Base-by-base conservation (phyloP, 1,284 basidiomycete genomes). In the Tylopilus orsonianus region DNA sequence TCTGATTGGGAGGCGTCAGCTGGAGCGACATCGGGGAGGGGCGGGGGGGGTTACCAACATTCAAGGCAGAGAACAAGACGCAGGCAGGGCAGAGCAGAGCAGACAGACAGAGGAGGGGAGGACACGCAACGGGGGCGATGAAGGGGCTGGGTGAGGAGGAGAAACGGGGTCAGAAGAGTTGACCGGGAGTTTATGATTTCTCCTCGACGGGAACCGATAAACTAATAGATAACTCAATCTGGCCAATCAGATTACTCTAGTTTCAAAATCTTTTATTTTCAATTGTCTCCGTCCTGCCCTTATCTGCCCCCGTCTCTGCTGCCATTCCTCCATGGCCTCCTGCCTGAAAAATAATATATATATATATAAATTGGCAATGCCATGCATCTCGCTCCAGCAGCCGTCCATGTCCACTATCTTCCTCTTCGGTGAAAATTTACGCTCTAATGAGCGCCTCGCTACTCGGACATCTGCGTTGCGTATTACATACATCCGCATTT, bases 201-300 rank as follows among this genome's bases (percentile, higher is more conserved):
- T 67, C 53, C 49, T 61, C 45, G 57, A 65, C 56, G 62, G 62
- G 61, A 64, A 63, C 62, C 60, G 61, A 70, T 63, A 66, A 65
- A 63, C 58, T 58, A 67, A 65, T 59, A 69, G 64, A 68, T 69
- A 66, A 64, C 67, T 53, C 56, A 67, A 66, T 56, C 55, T 44
- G 53, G 53, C 68, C 70, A 70, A 70, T 71, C 70, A 70, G 66
- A 62, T 60, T 58, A 58, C 55, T 55, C 16, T 27, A 44, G 56
- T 71, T 70, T 59, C 54, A 52, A 55, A 58, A 57, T 46, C 41
- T 20, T 35, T 9, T 30, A 61, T 56, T 57, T 54, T 41, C 44
- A 61, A 45, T 57, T 50, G 52, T 59, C 50, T 27, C 52, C 53
- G 20, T 29, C 32, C 33, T 23, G 16, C 24, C 40, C 32, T 32